These are phyloP conservation scores for Geotrichum cucujoidarum DNA, from an alignment of 1,139 yeast species.

Conservation along the genomic window DNA sequence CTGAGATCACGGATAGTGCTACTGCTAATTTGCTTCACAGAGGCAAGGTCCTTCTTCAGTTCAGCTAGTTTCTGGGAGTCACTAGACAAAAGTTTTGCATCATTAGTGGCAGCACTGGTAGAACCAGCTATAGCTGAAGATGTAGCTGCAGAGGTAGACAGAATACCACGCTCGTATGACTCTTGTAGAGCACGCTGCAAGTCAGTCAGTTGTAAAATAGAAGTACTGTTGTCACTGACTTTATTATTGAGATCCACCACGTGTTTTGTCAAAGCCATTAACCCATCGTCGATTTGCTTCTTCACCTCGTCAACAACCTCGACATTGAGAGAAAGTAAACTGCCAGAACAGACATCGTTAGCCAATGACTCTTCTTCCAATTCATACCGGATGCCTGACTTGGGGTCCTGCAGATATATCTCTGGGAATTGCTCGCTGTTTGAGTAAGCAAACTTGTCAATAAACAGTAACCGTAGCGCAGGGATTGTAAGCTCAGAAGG, in stretches of 20 bases:
- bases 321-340: conserved; percentile 53
- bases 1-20: conserved; percentile 45
- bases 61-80: conserved; percentile 35
- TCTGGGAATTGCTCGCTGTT: conserved; percentile 68
- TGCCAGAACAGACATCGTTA: conserved; percentile 54
- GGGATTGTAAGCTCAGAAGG: conserved; percentile 53
- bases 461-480: conserved; percentile 65
- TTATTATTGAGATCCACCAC: conserved; percentile 39
- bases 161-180: conserved; percentile 5
- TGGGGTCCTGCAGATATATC: conserved; percentile 66
- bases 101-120: background rate
- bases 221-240: conserved; percentile 36
- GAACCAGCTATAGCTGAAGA: background rate
- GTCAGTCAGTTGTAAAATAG: conserved; percentile 22
- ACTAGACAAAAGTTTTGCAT: conserved; percentile 9
- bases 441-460: conserved; percentile 74
- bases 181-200: conserved; percentile 15
- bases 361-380: conserved; percentile 62
- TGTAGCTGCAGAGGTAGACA: background rate
- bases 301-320: conserved; percentile 35
- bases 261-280: conserved; percentile 30
- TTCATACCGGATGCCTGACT: conserved; percentile 63
- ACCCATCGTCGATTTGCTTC: conserved; percentile 34
- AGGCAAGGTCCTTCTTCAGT: conserved; percentile 55
- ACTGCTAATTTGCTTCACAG: conserved; percentile 56